Conservation (phyloP, 768 basidiomycete species). For the Podaxis sp. region DNA sequence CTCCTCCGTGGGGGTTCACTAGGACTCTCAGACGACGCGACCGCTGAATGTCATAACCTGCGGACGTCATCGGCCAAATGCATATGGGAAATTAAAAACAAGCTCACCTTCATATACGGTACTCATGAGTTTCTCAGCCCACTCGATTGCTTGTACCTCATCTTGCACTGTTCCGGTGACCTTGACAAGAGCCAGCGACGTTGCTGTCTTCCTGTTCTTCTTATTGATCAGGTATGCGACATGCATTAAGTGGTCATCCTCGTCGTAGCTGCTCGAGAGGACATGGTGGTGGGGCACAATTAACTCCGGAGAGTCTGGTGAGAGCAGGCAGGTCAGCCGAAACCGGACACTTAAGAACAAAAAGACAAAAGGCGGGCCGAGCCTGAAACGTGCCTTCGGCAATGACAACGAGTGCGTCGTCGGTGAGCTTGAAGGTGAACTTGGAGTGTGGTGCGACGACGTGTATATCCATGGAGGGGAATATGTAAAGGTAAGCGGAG, state of each 20-base stretch:
- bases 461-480: constrained; percentile 8
- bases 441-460: background rate
- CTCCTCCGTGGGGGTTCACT: constrained; percentile 81
- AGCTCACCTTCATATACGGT: constrained; percentile 62
- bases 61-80: background rate
- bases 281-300: constrained; percentile 45
- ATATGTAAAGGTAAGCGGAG: background rate
- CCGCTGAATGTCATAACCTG: constrained; percentile 50
- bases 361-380: background rate
- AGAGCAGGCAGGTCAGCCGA: background rate
- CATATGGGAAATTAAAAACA: constrained; percentile 1
- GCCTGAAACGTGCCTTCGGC: constrained; percentile 9
- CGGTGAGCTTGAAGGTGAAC: constrained; percentile 12
- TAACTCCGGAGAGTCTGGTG: background rate
- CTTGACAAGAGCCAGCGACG: constrained; percentile 41
- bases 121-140: constrained; percentile 55
- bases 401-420: constrained; percentile 14
- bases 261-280: constrained; percentile 46
- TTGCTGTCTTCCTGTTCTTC: constrained; percentile 37
- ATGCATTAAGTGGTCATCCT: constrained; percentile 35
- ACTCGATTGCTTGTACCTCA: constrained; percentile 40
- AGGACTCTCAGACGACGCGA: constrained; percentile 62
- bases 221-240: constrained; percentile 50
- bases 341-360: background rate
- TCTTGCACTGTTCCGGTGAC: constrained; percentile 34